phyloP scores from a whole-genome alignment of 805 yeast genomes.

The Blastobotrys muscicola region DNA sequence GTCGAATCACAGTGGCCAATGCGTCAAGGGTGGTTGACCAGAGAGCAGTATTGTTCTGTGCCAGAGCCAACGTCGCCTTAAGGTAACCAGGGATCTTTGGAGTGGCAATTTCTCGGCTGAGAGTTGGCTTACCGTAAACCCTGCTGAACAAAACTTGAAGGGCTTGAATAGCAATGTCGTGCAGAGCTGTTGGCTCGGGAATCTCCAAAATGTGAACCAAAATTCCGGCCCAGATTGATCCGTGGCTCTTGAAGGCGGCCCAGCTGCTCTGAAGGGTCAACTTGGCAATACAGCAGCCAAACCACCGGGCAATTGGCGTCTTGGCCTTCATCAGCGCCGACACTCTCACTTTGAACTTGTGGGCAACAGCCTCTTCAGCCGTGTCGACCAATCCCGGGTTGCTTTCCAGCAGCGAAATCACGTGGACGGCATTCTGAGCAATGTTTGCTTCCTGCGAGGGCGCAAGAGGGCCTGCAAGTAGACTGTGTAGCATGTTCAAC shows the following conservation, averaged over 20 bases:
- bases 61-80: conserved; percentile 38
- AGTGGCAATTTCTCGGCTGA: conserved; percentile 74
- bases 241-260: conserved; percentile 29
- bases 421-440: conserved; percentile 6
- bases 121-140: conserved; percentile 65
- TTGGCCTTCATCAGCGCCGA: conserved; percentile 30
- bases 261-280: conserved; percentile 15
- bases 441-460: conserved; percentile 10
- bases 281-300: conserved; percentile 28
- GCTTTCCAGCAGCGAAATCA: conserved; percentile 1
- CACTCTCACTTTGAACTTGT: conserved; percentile 24
- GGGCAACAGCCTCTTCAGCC: conserved; percentile 13
- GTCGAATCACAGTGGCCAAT: conserved; percentile 36
- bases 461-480: conserved; percentile 9
- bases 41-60: conserved; percentile 32
- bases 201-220: conserved; percentile 31
- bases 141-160: conserved; percentile 18
- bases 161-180: conserved; percentile 23
- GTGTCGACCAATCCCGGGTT: conserved; percentile 9
- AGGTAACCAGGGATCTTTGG: conserved; percentile 65
- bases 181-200: conserved; percentile 25
- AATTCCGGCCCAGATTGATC: conserved; percentile 29
- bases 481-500: neutral
- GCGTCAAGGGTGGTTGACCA: conserved; percentile 30
- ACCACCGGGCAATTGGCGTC: conserved; percentile 28